A percentile compares a stretch with the other conserved stretches of the same genome.
These are phyloP conservation scores for Murraya koenigii DNA, from an alignment of 345 rosid species.

Conservation along the genomic window DNA sequence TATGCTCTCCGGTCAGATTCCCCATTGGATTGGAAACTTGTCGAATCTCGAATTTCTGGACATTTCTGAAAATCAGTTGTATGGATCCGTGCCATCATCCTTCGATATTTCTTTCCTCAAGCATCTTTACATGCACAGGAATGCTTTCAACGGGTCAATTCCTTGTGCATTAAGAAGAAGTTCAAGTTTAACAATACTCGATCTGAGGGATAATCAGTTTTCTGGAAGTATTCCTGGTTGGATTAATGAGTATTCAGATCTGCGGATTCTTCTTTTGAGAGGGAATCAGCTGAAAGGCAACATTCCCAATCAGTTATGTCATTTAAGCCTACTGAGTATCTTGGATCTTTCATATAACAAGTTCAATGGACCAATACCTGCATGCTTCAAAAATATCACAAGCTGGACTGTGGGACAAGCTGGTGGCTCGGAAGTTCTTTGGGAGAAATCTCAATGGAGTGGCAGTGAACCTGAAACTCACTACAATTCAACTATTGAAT, in stretches of 20 bases:
- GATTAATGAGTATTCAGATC: neutral
- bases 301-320: neutral
- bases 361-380: constrained; percentile 6
- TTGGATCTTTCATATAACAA: constrained; percentile 6
- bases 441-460: neutral
- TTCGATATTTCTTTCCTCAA: neutral
- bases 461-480: neutral
- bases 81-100: neutral
- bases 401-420: neutral
- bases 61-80: neutral
- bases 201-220: neutral
- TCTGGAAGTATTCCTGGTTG: neutral
- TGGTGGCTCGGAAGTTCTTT: neutral
- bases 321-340: neutral
- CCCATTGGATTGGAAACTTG: neutral
- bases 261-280: neutral
- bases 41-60: neutral
- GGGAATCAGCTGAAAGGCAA: neutral
- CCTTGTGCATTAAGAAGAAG: neutral
- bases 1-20: neutral
- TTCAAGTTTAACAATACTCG: neutral
- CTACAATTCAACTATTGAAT: neutral
- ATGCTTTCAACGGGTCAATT: neutral
- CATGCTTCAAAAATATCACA: neutral
- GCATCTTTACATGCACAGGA: neutral